Evolutionary conservation across 495 filamentous ascomycete species (phyloP), one percentile per base, ranked within the genome.

Genomic region (Cetradonia linearis): DNA sequence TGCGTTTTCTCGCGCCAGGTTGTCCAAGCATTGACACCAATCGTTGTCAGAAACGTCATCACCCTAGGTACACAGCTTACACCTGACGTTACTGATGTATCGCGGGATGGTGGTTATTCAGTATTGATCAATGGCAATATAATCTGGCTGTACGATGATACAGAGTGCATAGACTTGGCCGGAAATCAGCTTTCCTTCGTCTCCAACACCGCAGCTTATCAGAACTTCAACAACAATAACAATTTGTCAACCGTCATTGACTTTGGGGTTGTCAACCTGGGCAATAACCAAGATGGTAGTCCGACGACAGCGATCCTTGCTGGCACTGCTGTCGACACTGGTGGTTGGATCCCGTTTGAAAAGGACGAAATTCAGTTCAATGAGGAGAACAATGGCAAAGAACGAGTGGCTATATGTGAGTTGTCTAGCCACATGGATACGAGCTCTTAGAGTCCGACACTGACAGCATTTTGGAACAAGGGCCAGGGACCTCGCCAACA

Each of bases 81-180:
- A 0, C 63, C 67, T 11, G 66, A 62, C 30, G 63, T 69, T 10
- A 58, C 49, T 10, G 20, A 61, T 23, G 56, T 69, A 13, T 69
- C 67, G 13, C 61, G 67, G 42, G 67, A 69, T 55, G 67, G 67
- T 20, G 67, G 67, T 20, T 66, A 69, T 31, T 67, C 67, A 14
- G 63, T 47, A 27, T 49, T 68, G 59, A 58, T 69, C 47, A 63
- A 65, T 48, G 61, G 49, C 14, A 60, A 64, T 30, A 67, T 69
- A 49, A 56, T 69, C 42, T 69, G 67, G 67, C 56, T 68, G 11
- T 69, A 69, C 55, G 66, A 69, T 42, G 67, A 69, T 48, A 69
- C 67, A 38, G 67, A 69, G 50, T 69, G 67, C 50, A 55, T 68
- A 34, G 64, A 66, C 49, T 28, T 1, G 3, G 30, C 62, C 34